phyloP scores from a whole-genome alignment of 2,329 filamentous ascomycete species.

The Dryadomyces sulphureus region DNA sequence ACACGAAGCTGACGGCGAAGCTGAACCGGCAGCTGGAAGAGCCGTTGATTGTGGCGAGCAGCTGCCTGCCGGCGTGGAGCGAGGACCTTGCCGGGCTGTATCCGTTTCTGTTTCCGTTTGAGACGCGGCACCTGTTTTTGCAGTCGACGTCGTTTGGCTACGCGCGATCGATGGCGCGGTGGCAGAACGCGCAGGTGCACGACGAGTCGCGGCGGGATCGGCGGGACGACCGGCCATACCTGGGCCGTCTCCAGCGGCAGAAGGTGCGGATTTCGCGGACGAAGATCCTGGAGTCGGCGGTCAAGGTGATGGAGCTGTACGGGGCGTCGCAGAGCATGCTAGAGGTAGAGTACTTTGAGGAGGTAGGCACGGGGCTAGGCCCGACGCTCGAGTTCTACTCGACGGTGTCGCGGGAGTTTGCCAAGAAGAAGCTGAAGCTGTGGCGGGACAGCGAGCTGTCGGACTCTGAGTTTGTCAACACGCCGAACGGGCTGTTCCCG shows the following conservation, averaged over 20 bases:
- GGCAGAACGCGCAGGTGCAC: slow-evolving; percentile 79
- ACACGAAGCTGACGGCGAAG: slow-evolving; percentile 95
- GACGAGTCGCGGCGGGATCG: slow-evolving; percentile 72
- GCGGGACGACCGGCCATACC: slow-evolving; percentile 78
- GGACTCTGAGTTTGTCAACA: slow-evolving; percentile 67
- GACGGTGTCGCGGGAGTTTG: slow-evolving; percentile 91
- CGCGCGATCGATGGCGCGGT: slow-evolving; percentile 89
- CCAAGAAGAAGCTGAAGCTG: slow-evolving; percentile 89
- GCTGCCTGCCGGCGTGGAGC: slow-evolving; percentile 89
- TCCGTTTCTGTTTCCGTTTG: slow-evolving; percentile 94
- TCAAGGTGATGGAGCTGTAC: slow-evolving; percentile 98
- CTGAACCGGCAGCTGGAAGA: slow-evolving; percentile 94
- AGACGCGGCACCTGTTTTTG: slow-evolving; percentile 89
- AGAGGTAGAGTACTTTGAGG: slow-evolving; percentile 97
- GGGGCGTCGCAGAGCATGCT: slow-evolving; percentile 91
- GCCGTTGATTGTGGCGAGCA: slow-evolving; percentile 90
- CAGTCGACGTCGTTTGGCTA: slow-evolving; percentile 98
- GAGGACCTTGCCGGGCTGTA: slow-evolving; percentile 88
- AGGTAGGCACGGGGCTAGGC: slow-evolving; percentile 89
- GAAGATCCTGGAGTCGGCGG: slow-evolving; percentile 89
- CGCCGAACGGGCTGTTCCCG: slow-evolving; percentile 75
- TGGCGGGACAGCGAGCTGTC: slow-evolving; percentile 83
- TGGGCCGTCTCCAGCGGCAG: slow-evolving; percentile 83
- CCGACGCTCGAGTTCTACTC: slow-evolving; percentile 97
- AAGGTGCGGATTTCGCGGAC: slow-evolving; percentile 93